Evolutionary conservation across 345 rosid genomes (phyloP).

Genomic region (Turnera subulata): DNA sequence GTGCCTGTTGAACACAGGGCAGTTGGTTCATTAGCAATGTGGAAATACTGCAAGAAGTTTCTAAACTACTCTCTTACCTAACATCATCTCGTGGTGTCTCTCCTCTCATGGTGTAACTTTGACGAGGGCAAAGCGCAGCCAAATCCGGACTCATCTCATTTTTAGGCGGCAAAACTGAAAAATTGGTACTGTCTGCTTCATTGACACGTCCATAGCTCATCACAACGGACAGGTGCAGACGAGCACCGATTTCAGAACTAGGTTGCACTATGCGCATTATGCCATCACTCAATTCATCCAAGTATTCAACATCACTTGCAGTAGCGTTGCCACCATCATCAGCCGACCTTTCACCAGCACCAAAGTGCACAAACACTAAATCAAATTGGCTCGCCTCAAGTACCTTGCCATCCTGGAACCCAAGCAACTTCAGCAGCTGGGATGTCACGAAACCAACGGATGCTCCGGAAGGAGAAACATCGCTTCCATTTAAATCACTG

Average conservation of each 20-base stretch:
- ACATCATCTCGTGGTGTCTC: constrained; percentile 59
- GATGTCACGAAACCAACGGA: constrained; percentile 31
- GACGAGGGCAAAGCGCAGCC: constrained; percentile 52
- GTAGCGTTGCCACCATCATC: constrained; percentile 17
- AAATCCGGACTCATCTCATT: constrained; percentile 35
- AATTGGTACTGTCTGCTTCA: constrained; percentile 29
- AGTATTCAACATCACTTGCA: constrained; percentile 24
- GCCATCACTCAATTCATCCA: constrained; percentile 52
- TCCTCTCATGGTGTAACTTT: constrained; percentile 82
- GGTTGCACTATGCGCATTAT: constrained; percentile 46
- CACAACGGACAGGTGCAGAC: constrained; percentile 69
- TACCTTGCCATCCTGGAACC: constrained; percentile 58
- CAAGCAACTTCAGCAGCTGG: constrained; percentile 53
- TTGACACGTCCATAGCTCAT: constrained; percentile 62
- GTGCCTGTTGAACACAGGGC: constrained; percentile 48
- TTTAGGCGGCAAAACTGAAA: constrained; percentile 37
- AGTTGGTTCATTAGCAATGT: background rate
- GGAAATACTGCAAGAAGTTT: constrained; percentile 2
- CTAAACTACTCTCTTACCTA: constrained; percentile 39
- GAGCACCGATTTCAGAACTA: constrained; percentile 51
- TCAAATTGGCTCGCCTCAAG: constrained; percentile 51
- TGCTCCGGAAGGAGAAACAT: constrained; percentile 12
- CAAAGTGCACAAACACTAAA: constrained; percentile 61
- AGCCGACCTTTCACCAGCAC: constrained; percentile 31
- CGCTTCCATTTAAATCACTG: constrained; percentile 29